Evolutionary conservation across 345 rosid genomes (phyloP).

Genomic region (Brassica napus): Da-Ae NC_063446.1:7228501-7229000

Average conservation of each 20-base stretch:
- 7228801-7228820: constrained; percentile 42
- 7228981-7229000: constrained; percentile 15
- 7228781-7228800: constrained; percentile 53
- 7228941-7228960: constrained; percentile 4
- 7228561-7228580: constrained; percentile 59
- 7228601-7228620: constrained; percentile 55
- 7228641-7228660: constrained; percentile 34
- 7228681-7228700: constrained; percentile 45
- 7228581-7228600: constrained; percentile 49
- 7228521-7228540: constrained; percentile 46
- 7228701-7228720: constrained; percentile 43
- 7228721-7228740: constrained; percentile 48
- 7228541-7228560: constrained; percentile 52
- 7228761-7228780: constrained; percentile 66
- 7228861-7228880: constrained; percentile 46
- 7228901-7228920: constrained; percentile 39
- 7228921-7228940: constrained; percentile 38
- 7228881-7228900: constrained; percentile 39
- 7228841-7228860: constrained; percentile 54
- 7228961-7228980: constrained; percentile 24
- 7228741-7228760: constrained; percentile 59
- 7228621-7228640: neutral
- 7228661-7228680: constrained; percentile 35
- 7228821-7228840: constrained; percentile 50
- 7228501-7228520: constrained; percentile 42